phyloP scores from a whole-genome alignment of 2,329 filamentous ascomycete species.

The Calonectria pseudoreteaudii region DNA sequence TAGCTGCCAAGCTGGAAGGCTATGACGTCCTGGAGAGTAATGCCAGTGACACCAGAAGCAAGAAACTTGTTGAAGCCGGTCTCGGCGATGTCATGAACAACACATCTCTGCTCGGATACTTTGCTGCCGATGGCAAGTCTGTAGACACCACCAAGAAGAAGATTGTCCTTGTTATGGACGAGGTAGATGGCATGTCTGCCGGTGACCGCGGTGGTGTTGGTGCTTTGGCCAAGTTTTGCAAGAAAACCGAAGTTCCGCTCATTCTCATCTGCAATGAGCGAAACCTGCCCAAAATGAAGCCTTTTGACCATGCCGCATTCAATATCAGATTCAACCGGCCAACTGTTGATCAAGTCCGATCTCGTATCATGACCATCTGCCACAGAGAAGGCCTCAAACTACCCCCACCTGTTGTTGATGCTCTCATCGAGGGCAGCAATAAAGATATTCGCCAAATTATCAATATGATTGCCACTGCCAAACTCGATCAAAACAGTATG shows the following conservation, averaged over 20 bases:
- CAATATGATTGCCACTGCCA: conserved; percentile 97
- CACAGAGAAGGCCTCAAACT: conserved; percentile 92
- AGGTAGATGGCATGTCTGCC: conserved; percentile 98
- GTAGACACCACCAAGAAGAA: conserved; percentile 89
- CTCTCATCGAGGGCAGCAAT: conserved; percentile 93
- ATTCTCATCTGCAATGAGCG: conserved; percentile 99
- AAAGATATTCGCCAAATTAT: conserved; percentile 98
- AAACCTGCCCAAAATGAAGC: conserved; percentile 95
- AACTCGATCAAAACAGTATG: conserved; percentile 85
- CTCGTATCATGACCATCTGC: conserved; percentile 94
- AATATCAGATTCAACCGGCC: conserved; percentile 91
- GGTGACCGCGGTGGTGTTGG: conserved; percentile 96
- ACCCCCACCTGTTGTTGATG: conserved; percentile 85
- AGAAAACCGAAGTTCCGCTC: conserved; percentile 92
- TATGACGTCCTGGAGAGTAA: conserved; percentile 96
- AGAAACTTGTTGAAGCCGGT: conserved; percentile 91
- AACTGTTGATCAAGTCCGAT: conserved; percentile 90
- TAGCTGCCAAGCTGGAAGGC: conserved; percentile 91
- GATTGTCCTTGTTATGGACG: conserved; percentile 96
- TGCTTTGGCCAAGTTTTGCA: conserved; percentile 92
- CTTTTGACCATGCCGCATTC: conserved; percentile 87
- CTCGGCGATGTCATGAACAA: conserved; percentile 94
- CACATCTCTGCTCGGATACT: conserved; percentile 91
- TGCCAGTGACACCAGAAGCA: conserved; percentile 94
- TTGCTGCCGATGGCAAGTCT: conserved; percentile 83